phyloP scores from a whole-genome alignment of 768 basidiomycete species.

The Melanogaster broomeanus region DNA sequence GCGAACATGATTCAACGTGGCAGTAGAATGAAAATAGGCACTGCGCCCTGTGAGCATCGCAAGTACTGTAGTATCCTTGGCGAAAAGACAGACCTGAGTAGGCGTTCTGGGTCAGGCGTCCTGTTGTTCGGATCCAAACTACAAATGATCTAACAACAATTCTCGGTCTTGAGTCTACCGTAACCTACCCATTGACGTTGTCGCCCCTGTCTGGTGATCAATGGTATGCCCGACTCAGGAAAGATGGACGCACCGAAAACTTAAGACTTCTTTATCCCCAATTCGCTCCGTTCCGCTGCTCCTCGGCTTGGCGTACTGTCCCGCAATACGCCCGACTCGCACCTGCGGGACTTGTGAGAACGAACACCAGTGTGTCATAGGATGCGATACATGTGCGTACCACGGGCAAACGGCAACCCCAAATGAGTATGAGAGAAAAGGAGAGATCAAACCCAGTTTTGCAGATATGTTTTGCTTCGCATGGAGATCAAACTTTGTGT shows the following conservation, averaged over 20 bases:
- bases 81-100: conserved; percentile 61
- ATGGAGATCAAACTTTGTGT: conserved; percentile 4
- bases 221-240: neutral
- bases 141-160: neutral
- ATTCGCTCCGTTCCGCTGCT: conserved; percentile 82
- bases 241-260: conserved; percentile 69
- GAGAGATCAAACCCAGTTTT: conserved; percentile 92
- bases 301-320: conserved; percentile 95
- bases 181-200: conserved; percentile 85
- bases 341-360: conserved; percentile 43
- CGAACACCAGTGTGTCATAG: neutral
- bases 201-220: conserved; percentile 86
- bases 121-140: conserved; percentile 74
- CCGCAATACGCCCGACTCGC: conserved; percentile 89
- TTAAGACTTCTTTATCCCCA: conserved; percentile 73
- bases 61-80: neutral
- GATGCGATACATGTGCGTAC: conserved; percentile 44
- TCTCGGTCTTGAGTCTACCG: neutral
- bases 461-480: conserved; percentile 80
- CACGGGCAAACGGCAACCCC: conserved; percentile 92
- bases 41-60: conserved; percentile 42
- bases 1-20: conserved; percentile 92
- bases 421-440: conserved; percentile 92
- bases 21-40: conserved; percentile 94
- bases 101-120: conserved; percentile 85